phyloP scores from a whole-genome alignment of 495 filamentous ascomycete genomes.

The Astrothelium macrocarpum region DNA sequence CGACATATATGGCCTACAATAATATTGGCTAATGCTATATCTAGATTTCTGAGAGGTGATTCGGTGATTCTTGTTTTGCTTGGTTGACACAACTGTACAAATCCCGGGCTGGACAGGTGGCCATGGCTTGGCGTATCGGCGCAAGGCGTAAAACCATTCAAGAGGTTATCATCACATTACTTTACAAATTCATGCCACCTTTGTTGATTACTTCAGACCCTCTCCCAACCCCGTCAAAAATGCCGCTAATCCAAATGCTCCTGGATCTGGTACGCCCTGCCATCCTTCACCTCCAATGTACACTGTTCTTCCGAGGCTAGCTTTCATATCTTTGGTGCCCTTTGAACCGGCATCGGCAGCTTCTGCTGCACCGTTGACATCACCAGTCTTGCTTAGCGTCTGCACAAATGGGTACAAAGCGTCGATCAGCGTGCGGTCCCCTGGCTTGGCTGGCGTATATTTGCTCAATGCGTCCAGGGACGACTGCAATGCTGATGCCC shows the following conservation, averaged over 20 bases:
- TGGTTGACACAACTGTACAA: constrained; percentile 44
- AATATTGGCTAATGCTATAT: not conserved
- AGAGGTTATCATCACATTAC: not conserved
- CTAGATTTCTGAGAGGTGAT: constrained; percentile 87
- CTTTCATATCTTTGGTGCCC: constrained; percentile 81
- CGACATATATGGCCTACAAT: not conserved
- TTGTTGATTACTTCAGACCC: constrained; percentile 28
- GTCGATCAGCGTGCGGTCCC: constrained; percentile 87
- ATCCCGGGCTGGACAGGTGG: not conserved
- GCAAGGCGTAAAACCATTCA: constrained; percentile 3
- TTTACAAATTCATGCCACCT: too few species aligned
- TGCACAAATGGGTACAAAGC: constrained; percentile 79
- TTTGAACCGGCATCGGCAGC: constrained; percentile 69
- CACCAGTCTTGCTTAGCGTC: constrained; percentile 50
- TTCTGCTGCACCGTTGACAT: constrained; percentile 60
- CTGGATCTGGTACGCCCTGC: constrained; percentile 81
- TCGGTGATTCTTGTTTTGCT: constrained; percentile 87
- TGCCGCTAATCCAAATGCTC: constrained; percentile 71
- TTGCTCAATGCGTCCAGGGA: constrained; percentile 61
- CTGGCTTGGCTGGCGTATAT: constrained; percentile 84
- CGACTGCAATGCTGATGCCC: constrained; percentile 63
- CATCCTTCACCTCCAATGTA: constrained; percentile 83
- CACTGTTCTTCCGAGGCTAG: constrained; percentile 76
- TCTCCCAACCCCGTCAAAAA: constrained; percentile 72
- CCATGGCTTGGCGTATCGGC: not conserved